These are phyloP conservation scores for Geotrichum reessii DNA, from an alignment of 1,139 yeast genomes.

Conservation along the genomic window DNA sequence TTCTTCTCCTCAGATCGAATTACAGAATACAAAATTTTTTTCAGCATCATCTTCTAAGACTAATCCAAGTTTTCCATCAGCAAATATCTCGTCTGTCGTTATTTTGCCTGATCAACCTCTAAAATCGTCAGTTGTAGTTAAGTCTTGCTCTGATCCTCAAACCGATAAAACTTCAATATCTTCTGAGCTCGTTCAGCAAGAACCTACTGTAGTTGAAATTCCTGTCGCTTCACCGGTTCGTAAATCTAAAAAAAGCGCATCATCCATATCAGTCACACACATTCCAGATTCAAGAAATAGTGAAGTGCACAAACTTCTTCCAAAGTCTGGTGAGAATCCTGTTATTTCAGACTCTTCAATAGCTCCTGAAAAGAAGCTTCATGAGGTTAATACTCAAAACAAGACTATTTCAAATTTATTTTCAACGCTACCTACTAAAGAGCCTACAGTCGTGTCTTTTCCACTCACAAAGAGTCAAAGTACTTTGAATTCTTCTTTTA, in stretches of 20 bases:
- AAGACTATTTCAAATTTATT: background rate
- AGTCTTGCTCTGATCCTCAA: background rate
- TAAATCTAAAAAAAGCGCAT: background rate
- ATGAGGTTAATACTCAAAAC: background rate
- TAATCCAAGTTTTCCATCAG: background rate
- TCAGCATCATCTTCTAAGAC: background rate
- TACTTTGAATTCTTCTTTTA: background rate
- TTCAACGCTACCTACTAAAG: background rate
- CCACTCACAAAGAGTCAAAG: background rate
- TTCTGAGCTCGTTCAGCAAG: background rate
- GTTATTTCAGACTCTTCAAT: background rate
- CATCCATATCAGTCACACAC: background rate
- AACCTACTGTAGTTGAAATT: background rate
- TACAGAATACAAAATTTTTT: background rate
- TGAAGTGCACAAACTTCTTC: background rate
- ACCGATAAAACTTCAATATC: background rate
- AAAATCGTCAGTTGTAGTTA: background rate
- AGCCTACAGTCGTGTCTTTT: background rate
- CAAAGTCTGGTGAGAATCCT: background rate
- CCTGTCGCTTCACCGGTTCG: background rate
- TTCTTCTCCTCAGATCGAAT: background rate
- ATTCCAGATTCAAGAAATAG: background rate
- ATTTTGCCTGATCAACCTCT: background rate
- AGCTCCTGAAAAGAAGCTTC: background rate
- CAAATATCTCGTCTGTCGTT: background rate